Percentiles rank a stretch among this genome's conserved stretches.
These are phyloP conservation scores for Capsicum rhomboideum DNA, from an alignment of 257 asterid species.

Conservation along the genomic window DNA sequence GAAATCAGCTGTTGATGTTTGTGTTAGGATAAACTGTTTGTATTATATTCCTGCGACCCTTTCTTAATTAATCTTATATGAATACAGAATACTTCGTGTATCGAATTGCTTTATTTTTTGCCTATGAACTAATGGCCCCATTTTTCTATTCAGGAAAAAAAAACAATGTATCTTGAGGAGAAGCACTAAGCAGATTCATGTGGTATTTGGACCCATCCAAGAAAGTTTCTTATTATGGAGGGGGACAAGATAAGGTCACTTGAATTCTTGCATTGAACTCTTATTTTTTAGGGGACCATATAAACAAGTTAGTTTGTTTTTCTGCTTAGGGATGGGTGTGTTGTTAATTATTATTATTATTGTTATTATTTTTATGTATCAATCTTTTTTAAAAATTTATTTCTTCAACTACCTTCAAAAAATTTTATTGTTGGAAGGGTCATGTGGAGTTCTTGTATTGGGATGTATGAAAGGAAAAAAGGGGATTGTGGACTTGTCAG, in stretches of 20 bases:
- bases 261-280: constrained; percentile 17
- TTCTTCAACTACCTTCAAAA: background rate
- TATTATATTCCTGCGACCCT: too few species aligned
- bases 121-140: too few species aligned
- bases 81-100: too few species aligned
- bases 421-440: background rate
- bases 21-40: too few species aligned
- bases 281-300: constrained; percentile 9
- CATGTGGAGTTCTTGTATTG: background rate
- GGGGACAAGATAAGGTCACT: constrained; percentile 31
- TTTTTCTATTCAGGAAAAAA: background rate
- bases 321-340: constrained; percentile 9
- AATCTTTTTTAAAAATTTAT: background rate
- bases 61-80: too few species aligned
- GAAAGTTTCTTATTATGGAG: constrained; percentile 14
- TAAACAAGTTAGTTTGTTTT: background rate
- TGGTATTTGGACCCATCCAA: constrained; percentile 7
- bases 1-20: too few species aligned
- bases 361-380: background rate
- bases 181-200: constrained; percentile 1
- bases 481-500: constrained; percentile 1
- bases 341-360: background rate
- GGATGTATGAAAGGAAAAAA: background rate
- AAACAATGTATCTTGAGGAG: background rate
- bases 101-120: too few species aligned